Conservation (phyloP, 139 green algal species). For the Bryopsis sp. region DNA sequence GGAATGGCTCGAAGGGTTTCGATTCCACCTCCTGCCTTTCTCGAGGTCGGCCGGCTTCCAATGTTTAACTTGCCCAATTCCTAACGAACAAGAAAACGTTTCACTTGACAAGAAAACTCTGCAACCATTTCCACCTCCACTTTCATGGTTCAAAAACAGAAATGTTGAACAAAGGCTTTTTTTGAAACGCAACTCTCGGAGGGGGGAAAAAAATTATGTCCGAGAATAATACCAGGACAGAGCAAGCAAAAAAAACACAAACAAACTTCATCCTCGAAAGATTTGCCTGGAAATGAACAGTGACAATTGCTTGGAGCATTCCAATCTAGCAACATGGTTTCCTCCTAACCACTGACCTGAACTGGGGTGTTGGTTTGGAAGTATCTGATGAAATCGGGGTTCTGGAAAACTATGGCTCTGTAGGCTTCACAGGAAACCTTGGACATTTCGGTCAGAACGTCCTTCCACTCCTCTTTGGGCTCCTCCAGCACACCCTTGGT, state of each 20-base stretch:
- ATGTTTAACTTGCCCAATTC: constrained; percentile 97
- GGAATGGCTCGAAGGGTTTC: constrained; percentile 89
- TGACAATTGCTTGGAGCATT: too few species aligned
- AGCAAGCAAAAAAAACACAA: too few species aligned
- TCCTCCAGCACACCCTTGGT: constrained; percentile 23
- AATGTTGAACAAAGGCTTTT: background rate
- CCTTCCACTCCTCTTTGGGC: constrained; percentile 14
- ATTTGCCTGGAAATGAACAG: too few species aligned
- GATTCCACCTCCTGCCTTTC: constrained; percentile 55
- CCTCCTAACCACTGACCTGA: constrained; percentile 13
- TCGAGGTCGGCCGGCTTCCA: constrained; percentile 65
- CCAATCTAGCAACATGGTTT: background rate
- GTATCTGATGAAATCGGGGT: constrained; percentile 81
- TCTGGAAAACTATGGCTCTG: constrained; percentile 53
- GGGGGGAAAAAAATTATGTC: too few species aligned
- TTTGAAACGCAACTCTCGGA: too few species aligned
- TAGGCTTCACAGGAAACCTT: constrained; percentile 43
- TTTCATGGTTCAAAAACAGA: background rate
- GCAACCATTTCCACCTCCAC: constrained; percentile 5
- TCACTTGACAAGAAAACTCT: too few species aligned
- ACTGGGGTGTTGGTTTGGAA: constrained; percentile 85
- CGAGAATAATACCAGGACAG: too few species aligned
- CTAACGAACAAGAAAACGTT: too few species aligned
- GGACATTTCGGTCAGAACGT: constrained; percentile 23
- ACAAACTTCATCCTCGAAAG: too few species aligned